Evolutionary conservation across 2,329 filamentous ascomycete species (phyloP).

Genomic region (Fusarium hostae): DNA sequence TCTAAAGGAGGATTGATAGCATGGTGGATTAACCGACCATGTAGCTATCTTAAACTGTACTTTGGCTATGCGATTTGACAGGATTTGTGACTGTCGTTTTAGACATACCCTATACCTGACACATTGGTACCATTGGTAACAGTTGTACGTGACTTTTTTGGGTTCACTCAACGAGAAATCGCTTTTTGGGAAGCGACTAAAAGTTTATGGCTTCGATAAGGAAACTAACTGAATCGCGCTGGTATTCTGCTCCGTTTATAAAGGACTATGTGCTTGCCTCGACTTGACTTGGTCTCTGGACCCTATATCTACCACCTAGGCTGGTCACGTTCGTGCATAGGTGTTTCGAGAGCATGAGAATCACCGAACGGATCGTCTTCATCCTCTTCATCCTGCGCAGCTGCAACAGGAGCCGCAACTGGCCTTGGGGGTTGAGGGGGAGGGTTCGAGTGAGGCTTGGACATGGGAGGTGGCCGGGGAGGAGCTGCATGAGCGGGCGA

Average conservation of each 20-base stretch:
- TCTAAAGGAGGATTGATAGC: neutral
- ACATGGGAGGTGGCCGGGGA: conserved; percentile 50
- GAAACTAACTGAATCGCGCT: neutral
- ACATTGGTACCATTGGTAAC: neutral
- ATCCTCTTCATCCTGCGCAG: conserved; percentile 75
- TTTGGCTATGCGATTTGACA: neutral
- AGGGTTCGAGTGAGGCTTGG: conserved; percentile 35
- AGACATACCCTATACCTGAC: neutral
- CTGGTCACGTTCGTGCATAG: conserved; percentile 45
- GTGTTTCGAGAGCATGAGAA: conserved; percentile 71
- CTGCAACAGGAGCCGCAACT: conserved; percentile 8
- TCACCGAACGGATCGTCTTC: conserved; percentile 92
- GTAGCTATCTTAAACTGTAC: neutral
- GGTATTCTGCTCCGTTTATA: neutral
- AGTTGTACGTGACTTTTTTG: neutral
- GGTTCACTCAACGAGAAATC: neutral
- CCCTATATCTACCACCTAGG: conserved; percentile 45
- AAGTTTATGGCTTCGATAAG: neutral
- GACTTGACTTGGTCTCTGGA: neutral
- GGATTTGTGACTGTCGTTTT: neutral
- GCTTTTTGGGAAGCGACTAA: neutral
- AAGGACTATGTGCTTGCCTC: neutral
- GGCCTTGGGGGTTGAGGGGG: conserved; percentile 37
- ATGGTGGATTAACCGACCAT: neutral
- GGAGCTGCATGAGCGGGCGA: conserved; percentile 58